A percentile compares a stretch with the other conserved stretches of the same genome.
phyloP scores from a whole-genome alignment of 371 early-diverging fungal genomes.

The Rhizomucor miehei region DNA sequence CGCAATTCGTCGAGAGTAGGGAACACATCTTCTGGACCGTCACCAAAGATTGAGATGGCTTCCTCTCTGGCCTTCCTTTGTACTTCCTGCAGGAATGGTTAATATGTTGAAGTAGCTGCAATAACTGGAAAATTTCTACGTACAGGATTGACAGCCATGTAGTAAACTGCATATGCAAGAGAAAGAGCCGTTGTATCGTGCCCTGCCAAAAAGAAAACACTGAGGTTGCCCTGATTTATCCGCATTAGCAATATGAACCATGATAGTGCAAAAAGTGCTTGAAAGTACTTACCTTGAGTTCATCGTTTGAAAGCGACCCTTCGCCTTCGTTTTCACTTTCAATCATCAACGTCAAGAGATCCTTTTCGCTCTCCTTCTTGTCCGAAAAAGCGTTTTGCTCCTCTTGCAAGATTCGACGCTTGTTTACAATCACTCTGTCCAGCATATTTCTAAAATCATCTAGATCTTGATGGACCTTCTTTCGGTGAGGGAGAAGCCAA shows the following conservation, averaged over 20 bases:
- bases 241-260: background rate
- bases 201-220: constrained; percentile 43
- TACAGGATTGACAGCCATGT: constrained; percentile 11
- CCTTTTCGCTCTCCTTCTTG: constrained; percentile 39
- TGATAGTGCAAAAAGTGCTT: background rate
- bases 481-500: constrained; percentile 10
- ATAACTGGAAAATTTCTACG: constrained; percentile 2
- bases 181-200: constrained; percentile 31
- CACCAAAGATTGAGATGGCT: constrained; percentile 50
- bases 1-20: constrained; percentile 26
- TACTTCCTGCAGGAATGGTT: constrained; percentile 26
- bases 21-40: constrained; percentile 32
- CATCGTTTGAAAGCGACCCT: constrained; percentile 30
- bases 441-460: constrained; percentile 13
- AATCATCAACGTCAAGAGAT: constrained; percentile 55
- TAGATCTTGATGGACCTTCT: constrained; percentile 16
- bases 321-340: constrained; percentile 19
- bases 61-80: constrained; percentile 51
- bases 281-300: constrained; percentile 26
- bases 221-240: constrained; percentile 19
- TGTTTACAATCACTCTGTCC: constrained; percentile 30
- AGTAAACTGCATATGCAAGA: constrained; percentile 21
- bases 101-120: background rate
- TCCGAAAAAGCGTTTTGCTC: constrained; percentile 12
- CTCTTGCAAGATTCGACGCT: constrained; percentile 25